A percentile compares a stretch with the other conserved stretches of the same genome.
These are phyloP conservation scores for Colletotrichum sp. DNA, from an alignment of 2,329 filamentous ascomycete species.

Conservation along the genomic window DNA sequence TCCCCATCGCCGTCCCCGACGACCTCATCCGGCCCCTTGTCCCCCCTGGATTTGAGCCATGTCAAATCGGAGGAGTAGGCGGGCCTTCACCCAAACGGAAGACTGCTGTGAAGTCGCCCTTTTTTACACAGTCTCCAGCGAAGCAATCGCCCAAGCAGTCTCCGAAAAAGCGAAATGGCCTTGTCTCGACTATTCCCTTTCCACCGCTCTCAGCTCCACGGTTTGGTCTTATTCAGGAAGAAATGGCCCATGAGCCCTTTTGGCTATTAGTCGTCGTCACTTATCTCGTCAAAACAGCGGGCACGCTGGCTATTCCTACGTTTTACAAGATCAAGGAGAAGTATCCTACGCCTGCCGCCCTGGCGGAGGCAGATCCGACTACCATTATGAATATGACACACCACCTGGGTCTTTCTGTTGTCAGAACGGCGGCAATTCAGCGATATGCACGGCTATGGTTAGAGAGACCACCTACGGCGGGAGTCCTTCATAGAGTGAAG, in stretches of 20 bases:
- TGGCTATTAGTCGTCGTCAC: conserved; percentile 82
- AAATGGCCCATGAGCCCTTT: conserved; percentile 77
- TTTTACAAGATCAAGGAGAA: conserved; percentile 71
- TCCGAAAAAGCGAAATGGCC: conserved; percentile 38
- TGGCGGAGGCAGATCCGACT: conserved; percentile 64
- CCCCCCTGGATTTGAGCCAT: conserved; percentile 3
- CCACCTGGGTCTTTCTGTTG: conserved; percentile 73
- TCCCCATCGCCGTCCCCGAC: background rate
- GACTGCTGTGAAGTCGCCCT: conserved; percentile 33
- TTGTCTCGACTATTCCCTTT: conserved; percentile 65
- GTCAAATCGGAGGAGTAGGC: conserved; percentile 11
- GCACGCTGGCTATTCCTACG: conserved; percentile 75
- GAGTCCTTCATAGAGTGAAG: conserved; percentile 58
- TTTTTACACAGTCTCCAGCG: conserved; percentile 29
- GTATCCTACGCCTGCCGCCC: conserved; percentile 70
- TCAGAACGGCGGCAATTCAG: conserved; percentile 72
- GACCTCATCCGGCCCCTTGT: conserved; percentile 15
- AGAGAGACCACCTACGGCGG: conserved; percentile 62
- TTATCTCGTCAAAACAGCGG: conserved; percentile 83
- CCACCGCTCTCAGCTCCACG: conserved; percentile 65
- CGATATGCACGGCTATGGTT: conserved; percentile 75
- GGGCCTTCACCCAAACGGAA: background rate
- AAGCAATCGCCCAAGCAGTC: conserved; percentile 25
- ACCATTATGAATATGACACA: conserved; percentile 65
- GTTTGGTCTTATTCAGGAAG: conserved; percentile 88